These are phyloP conservation scores for Phytopythium cucurbitacearum DNA, from an alignment of 352 stramenopile genomes.

Conservation along the genomic window DNA sequence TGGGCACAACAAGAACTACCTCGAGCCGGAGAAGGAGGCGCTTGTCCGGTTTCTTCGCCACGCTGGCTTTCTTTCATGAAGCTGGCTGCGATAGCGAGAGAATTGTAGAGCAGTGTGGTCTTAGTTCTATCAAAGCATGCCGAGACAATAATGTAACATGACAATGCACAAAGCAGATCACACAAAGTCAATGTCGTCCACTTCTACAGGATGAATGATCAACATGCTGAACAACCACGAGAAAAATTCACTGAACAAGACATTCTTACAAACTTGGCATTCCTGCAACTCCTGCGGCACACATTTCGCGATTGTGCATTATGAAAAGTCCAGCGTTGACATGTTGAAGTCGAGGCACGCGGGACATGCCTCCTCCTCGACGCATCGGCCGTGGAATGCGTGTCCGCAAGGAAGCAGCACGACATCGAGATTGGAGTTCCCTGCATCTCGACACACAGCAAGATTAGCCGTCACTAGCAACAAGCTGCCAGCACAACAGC, in stretches of 20 bases:
- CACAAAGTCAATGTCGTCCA: no score
- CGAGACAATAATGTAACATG: no score
- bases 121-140: no score
- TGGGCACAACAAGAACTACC: constrained; percentile 85
- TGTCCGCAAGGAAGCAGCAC: constrained; percentile 75
- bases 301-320: not conserved
- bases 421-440: constrained; percentile 73
- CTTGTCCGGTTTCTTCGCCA: constrained; percentile 55
- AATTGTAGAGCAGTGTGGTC: no score
- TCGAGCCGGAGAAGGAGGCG: constrained; percentile 63
- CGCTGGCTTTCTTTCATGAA: constrained; percentile 21
- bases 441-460: constrained; percentile 21
- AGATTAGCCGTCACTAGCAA: constrained; percentile 4
- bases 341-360: constrained; percentile 64
- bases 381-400: constrained; percentile 65
- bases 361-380: constrained; percentile 57
- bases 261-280: no score
- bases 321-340: constrained; percentile 30
- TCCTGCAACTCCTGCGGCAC: not conserved
- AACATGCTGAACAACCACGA: no score
- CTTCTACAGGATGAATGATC: no score
- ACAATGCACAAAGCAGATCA: no score
- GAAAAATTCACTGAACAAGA: no score
- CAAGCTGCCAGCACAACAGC: not conserved
- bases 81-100: no score